Evolutionary conservation across 2,329 filamentous ascomycete species (phyloP), one percentile per base, ranked within the genome.

Genomic region (Taxawa tesnikishii): DNA sequence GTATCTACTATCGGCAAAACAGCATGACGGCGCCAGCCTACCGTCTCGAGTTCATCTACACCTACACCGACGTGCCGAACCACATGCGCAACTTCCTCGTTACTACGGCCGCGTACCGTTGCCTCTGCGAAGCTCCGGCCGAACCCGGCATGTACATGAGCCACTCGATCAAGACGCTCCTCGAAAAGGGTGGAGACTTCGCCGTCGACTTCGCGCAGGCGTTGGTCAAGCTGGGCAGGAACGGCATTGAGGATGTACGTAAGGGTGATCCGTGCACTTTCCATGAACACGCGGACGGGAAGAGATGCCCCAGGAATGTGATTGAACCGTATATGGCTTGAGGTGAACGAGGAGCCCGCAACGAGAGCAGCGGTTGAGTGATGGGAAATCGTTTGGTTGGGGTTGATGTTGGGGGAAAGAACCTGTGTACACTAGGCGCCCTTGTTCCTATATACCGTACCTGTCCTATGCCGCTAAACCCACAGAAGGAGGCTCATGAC

Each of bases 1-100:
- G 53, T 24, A 27, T 34, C 29, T 54, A 56, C 43, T 55, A 55
- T 43, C 38, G 37, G 17, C 24, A 21, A 15, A 33, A 44, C 26
- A 42, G 44, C 34, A 47, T 54, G 48, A 55, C 53, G 10, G 51
- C 53, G 11, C 44, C 53, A 3, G 40, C 53, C 11, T 55, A 50
- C 39, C 47, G 53, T 17, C 42, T 55, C 21, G 51, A 55, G 35
- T 56, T 54, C 43, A 45, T 55, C 28, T 55, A 53, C 44, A 39
- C 41, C 13, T 43, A 38, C 39, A 51, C 48, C 4, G 16, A 30
- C 9, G 32, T 23, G 10, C 38, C 47, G 6, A 48, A 49, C 33
- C 34, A 26, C 11, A 49, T 56, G 52, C 46, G 49, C 24, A 38
- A 34, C 26, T 56, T 55, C 41, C 45, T 55, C 19, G 32, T 48